These are phyloP conservation scores for Psophocarpus tetragonolobus DNA, from an alignment of 306 rosid genomes.

Conservation along the genomic window DNA sequence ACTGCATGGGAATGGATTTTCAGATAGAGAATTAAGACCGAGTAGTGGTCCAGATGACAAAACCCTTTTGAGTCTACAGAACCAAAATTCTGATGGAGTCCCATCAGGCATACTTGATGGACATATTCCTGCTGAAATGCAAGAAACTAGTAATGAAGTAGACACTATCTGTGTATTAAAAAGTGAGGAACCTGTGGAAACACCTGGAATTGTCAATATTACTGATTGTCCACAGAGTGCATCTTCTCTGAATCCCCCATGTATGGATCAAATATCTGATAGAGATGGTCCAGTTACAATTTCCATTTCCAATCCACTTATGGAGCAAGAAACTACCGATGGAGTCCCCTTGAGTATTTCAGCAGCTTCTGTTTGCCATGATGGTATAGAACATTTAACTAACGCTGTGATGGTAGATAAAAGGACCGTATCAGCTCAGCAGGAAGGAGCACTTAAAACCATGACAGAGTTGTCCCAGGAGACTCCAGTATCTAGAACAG, in stretches of 20 bases:
- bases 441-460: constrained; percentile 40
- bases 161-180: constrained; percentile 4
- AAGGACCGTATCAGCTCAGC: constrained; percentile 40
- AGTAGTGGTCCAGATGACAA: constrained; percentile 15
- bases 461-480: constrained; percentile 31
- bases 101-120: constrained; percentile 30
- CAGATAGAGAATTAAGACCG: constrained; percentile 28
- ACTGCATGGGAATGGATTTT: constrained; percentile 28
- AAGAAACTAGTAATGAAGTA: constrained; percentile 35
- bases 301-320: constrained; percentile 29
- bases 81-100: constrained; percentile 37
- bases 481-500: constrained; percentile 28
- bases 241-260: constrained; percentile 11
- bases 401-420: constrained; percentile 30
- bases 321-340: constrained; percentile 35
- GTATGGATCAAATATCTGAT: background rate
- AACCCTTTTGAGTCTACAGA: constrained; percentile 9
- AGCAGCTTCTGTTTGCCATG: constrained; percentile 36
- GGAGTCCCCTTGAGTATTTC: constrained; percentile 23
- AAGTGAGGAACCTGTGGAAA: constrained; percentile 10
- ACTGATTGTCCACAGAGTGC: constrained; percentile 16
- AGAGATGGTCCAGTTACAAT: constrained; percentile 22
- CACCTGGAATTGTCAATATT: background rate
- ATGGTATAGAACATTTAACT: constrained; percentile 25
- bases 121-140: constrained; percentile 22